phyloP scores from a whole-genome alignment of 768 basidiomycete species.

The Mycena kentingensis region DNA sequence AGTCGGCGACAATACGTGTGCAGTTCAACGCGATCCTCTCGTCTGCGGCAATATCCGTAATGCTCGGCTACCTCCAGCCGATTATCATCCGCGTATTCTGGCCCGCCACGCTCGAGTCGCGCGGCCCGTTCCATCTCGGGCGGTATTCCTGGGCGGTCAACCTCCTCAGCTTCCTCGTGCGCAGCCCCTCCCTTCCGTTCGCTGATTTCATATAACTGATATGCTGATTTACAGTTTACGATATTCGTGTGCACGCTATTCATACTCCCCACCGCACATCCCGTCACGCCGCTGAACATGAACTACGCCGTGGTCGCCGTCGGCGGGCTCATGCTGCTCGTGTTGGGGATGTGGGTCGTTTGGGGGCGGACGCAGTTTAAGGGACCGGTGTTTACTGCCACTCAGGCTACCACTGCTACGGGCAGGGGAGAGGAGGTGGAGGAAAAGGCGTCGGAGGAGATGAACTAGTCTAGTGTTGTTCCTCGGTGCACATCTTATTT shows the following conservation, averaged over 20 bases:
- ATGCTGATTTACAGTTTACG: constrained; percentile 40
- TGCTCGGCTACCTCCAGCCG: constrained; percentile 60
- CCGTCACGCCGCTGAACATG: constrained; percentile 53
- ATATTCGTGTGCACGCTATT: constrained; percentile 57
- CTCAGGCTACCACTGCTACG: too few species aligned
- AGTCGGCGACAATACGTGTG: neutral
- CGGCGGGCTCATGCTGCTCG: constrained; percentile 47
- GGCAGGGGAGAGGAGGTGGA: too few species aligned
- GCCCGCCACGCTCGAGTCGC: constrained; percentile 49
- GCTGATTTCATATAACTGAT: neutral
- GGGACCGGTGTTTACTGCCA: constrained; percentile 45
- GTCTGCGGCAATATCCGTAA: constrained; percentile 57
- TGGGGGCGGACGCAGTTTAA: constrained; percentile 50
- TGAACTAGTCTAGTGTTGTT: too few species aligned
- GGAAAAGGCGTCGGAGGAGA: too few species aligned
- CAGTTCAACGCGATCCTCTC: constrained; percentile 60
- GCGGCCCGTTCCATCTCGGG: constrained; percentile 54
- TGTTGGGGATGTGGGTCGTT: constrained; percentile 45
- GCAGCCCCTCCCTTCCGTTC: constrained; percentile 17
- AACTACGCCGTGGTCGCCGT: constrained; percentile 60
- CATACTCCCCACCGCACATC: constrained; percentile 55
- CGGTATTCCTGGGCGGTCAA: constrained; percentile 56
- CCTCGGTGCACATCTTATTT: too few species aligned
- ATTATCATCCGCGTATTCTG: constrained; percentile 61
- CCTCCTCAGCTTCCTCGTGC: constrained; percentile 46